These are phyloP conservation scores for Bauhinia variegata DNA, from an alignment of 306 rosid species.

Conservation along the genomic window DNA sequence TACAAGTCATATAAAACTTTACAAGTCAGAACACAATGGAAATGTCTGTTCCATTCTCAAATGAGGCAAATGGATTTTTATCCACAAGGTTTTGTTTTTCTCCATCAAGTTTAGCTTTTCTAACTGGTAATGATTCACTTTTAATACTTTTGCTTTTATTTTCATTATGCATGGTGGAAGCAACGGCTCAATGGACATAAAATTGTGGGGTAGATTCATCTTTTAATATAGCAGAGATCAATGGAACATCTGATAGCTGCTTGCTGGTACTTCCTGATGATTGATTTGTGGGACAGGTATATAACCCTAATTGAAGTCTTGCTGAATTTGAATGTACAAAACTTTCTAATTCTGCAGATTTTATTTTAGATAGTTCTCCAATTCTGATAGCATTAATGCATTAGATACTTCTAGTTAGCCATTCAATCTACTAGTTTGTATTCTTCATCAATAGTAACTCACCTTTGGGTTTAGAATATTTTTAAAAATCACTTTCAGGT, in stretches of 20 bases:
- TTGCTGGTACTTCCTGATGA: constrained; percentile 21
- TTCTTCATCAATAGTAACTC: neutral
- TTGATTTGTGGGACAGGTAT: constrained; percentile 10
- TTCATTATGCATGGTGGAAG: constrained; percentile 1
- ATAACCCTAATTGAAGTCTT: neutral
- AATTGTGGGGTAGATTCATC: constrained; percentile 4
- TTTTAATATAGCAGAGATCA: constrained; percentile 11
- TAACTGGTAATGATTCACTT: neutral
- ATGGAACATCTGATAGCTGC: constrained; percentile 17
- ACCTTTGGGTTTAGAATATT: neutral
- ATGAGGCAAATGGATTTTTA: neutral
- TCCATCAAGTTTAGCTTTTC: neutral
- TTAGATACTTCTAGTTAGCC: neutral
- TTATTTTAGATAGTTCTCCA: neutral
- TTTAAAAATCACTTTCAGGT: no score
- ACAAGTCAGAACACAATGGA: constrained; percentile 4
- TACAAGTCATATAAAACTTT: neutral
- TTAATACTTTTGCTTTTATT: neutral
- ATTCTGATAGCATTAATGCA: neutral
- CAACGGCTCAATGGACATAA: neutral
- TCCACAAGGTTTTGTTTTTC: no score
- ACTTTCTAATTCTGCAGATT: neutral
- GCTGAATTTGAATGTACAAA: neutral
- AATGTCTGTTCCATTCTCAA: neutral
- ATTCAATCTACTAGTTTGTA: neutral